Evolutionary conservation across 768 basidiomycete species (phyloP).

Genomic region (Tubosaeta sp.): DNA sequence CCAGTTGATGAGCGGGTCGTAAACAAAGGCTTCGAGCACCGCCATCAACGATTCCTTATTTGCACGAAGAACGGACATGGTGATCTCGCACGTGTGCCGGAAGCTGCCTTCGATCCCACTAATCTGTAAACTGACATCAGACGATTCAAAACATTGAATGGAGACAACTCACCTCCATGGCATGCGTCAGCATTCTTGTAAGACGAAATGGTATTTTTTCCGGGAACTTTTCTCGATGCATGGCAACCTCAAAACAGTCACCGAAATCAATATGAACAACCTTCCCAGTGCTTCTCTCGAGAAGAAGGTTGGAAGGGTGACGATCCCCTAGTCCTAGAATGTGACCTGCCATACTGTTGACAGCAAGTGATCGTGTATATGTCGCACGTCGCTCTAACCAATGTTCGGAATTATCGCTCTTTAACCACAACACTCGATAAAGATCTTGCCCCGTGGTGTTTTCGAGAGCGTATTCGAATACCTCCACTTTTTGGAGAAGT

Average conservation of each 20-base stretch:
- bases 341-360: slow-evolving; percentile 98
- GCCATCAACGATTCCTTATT: slow-evolving; percentile 99
- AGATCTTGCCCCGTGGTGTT: slow-evolving; percentile 98
- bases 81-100: slow-evolving; percentile 91
- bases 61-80: slow-evolving; percentile 94
- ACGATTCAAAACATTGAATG: background rate
- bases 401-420: slow-evolving; percentile 91
- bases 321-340: slow-evolving; percentile 97
- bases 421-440: slow-evolving; percentile 95
- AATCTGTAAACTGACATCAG: slow-evolving; percentile 52
- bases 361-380: slow-evolving; percentile 91
- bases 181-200: slow-evolving; percentile 96
- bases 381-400: slow-evolving; percentile 97
- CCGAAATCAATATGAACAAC: slow-evolving; percentile 97
- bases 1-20: slow-evolving; percentile 98
- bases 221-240: slow-evolving; percentile 98
- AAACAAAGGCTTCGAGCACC: slow-evolving; percentile 96
- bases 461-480: slow-evolving; percentile 97
- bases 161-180: slow-evolving; percentile 79
- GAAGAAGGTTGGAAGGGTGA: slow-evolving; percentile 91
- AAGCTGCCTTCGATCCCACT: slow-evolving; percentile 98
- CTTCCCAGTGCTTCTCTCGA: slow-evolving; percentile 89
- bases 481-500: slow-evolving; percentile 95
- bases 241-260: slow-evolving; percentile 97
- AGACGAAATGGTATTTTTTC: slow-evolving; percentile 98